These are phyloP conservation scores for Allium sativum DNA, from an alignment of 106 monocot species.

Conservation along the genomic window DNA sequence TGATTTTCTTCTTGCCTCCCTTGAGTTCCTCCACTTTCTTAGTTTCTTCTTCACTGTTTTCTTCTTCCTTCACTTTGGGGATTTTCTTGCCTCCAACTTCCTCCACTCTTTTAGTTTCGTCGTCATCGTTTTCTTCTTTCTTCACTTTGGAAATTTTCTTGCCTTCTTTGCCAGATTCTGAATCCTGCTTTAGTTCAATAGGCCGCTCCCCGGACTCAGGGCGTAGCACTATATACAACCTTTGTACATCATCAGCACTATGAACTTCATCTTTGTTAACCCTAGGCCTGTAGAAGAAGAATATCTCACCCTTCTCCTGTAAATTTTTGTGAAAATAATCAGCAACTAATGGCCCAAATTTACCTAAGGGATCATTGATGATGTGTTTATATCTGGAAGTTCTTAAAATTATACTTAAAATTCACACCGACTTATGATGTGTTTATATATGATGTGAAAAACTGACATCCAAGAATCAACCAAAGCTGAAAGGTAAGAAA, in stretches of 20 bases:
- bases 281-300: conserved; percentile 82
- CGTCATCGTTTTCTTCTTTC: background rate
- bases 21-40: background rate
- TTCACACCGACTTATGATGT: background rate
- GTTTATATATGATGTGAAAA: no score
- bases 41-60: no score
- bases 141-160: conserved; percentile 11
- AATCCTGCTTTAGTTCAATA: conserved; percentile 41
- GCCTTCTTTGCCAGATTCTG: conserved; percentile 56
- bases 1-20: no score
- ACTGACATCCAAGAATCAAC: background rate
- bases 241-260: conserved; percentile 47
- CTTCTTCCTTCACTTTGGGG: no score
- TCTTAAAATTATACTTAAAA: background rate
- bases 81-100: no score
- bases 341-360: background rate
- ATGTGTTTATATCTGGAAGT: background rate
- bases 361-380: background rate
- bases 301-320: conserved; percentile 75
- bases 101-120: background rate
- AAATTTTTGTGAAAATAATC: background rate
- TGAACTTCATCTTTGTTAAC: conserved; percentile 55
- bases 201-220: conserved; percentile 35
- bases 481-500: background rate
- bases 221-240: conserved; percentile 56